Percentiles rank a stretch among this genome's conserved stretches.
These are phyloP conservation scores for Sporisorium exsertum DNA, from an alignment of 1,284 basidiomycete genomes.

Conservation along the genomic window DNA sequence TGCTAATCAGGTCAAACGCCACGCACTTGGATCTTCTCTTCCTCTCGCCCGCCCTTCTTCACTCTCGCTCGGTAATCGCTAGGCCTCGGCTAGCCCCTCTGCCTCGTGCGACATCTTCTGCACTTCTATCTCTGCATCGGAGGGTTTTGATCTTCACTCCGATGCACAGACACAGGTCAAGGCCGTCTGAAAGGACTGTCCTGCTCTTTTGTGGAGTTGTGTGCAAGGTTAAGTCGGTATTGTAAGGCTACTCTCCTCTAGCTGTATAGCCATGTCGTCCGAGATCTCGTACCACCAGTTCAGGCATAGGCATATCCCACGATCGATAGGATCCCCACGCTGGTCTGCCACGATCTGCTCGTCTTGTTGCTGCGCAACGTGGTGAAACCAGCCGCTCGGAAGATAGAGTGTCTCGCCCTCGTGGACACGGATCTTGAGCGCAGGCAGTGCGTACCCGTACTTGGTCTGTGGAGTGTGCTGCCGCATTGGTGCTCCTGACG, in stretches of 20 bases:
- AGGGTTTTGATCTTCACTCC: not conserved
- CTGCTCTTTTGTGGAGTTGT: too few species aligned
- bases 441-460: slow-evolving; percentile 48
- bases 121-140: not conserved
- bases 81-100: not conserved
- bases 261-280: slow-evolving; percentile 39
- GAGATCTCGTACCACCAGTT: slow-evolving; percentile 66
- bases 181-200: too few species aligned
- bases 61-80: not conserved
- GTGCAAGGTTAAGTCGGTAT: slow-evolving; percentile 3
- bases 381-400: slow-evolving; percentile 64
- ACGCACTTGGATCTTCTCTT: not conserved
- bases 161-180: not conserved
- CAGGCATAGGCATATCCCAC: slow-evolving; percentile 58
- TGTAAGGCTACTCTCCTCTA: slow-evolving; percentile 34
- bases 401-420: slow-evolving; percentile 61
- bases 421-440: slow-evolving; percentile 56
- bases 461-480: slow-evolving; percentile 25
- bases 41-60: too few species aligned
- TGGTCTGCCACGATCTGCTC: slow-evolving; percentile 15
- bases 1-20: not conserved
- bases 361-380: slow-evolving; percentile 60
- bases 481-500: not conserved
- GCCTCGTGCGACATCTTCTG: not conserved
- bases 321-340: slow-evolving; percentile 3